Evolutionary conservation across 2,329 filamentous ascomycete species (phyloP).

Genomic region (Pseudogymnoascus sp.): DNA sequence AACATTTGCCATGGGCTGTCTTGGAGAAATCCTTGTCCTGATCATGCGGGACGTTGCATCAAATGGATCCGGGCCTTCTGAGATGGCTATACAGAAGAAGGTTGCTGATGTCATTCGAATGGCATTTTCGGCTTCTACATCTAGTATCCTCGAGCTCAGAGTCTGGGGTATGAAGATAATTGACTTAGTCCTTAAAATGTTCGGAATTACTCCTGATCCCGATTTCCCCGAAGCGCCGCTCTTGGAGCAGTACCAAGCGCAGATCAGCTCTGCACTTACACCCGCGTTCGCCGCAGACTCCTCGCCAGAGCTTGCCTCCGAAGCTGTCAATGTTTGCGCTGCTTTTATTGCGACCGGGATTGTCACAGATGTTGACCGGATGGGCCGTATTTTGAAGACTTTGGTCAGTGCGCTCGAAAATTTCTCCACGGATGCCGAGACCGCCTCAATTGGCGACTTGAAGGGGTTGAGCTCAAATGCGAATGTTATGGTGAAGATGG

Average conservation of each 20-base stretch:
- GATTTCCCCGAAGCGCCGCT: constrained; percentile 97
- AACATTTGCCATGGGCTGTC: constrained; percentile 84
- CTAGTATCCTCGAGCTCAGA: constrained; percentile 79
- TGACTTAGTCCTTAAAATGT: constrained; percentile 87
- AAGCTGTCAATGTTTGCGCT: constrained; percentile 96
- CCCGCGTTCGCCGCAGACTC: constrained; percentile 95
- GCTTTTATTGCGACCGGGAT: constrained; percentile 96
- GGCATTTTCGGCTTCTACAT: constrained; percentile 94
- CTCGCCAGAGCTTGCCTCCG: constrained; percentile 87
- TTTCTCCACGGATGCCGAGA: constrained; percentile 74
- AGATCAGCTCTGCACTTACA: constrained; percentile 93
- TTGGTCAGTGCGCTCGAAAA: constrained; percentile 86
- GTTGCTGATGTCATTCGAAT: constrained; percentile 92
- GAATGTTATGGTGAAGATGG: constrained; percentile 97
- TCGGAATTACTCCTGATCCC: constrained; percentile 89
- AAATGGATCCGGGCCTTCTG: constrained; percentile 70
- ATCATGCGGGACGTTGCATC: constrained; percentile 71
- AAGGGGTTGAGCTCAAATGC: constrained; percentile 91
- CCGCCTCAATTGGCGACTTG: constrained; percentile 83
- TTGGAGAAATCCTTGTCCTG: constrained; percentile 73
- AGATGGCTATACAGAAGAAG: constrained; percentile 69
- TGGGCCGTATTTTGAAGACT: constrained; percentile 94
- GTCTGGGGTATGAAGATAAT: constrained; percentile 92
- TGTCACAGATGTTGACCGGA: constrained; percentile 94
- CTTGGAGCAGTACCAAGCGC: constrained; percentile 95